A percentile compares a stretch with the other conserved stretches of the same genome.
Conservation (phyloP, 2,329 filamentous ascomycete species). For the Plectosphaerella sp. region DNA sequence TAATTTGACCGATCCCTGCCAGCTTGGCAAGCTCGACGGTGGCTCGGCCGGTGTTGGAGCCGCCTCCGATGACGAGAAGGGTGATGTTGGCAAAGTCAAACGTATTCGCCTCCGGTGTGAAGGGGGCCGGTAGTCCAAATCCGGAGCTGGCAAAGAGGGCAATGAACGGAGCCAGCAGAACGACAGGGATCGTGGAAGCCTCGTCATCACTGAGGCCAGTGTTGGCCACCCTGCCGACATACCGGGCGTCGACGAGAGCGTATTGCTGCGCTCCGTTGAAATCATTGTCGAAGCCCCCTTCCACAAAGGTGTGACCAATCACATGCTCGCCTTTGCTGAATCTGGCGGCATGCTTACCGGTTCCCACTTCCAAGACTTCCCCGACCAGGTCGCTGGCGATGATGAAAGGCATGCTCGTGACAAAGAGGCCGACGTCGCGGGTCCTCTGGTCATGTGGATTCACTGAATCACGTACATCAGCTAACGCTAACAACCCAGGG, state of each 20-base stretch:
- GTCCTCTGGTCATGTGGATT: slow-evolving; percentile 4
- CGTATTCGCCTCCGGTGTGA: not conserved
- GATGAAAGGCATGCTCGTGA: slow-evolving; percentile 1
- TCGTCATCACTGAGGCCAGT: slow-evolving; percentile 2
- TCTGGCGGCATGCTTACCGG: not conserved
- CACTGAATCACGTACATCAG: not conserved
- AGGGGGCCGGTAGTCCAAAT: not conserved
- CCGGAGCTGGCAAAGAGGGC: slow-evolving; percentile 2
- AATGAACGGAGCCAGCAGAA: slow-evolving; percentile 4
- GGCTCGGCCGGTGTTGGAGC: slow-evolving; percentile 1
- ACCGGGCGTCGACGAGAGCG: slow-evolving; percentile 2
- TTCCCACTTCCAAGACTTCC: not conserved
- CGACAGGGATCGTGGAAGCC: slow-evolving; percentile 2
- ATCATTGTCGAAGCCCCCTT: not conserved
- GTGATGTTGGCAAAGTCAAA: not conserved
- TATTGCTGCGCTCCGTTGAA: slow-evolving; percentile 3
- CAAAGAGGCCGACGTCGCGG: slow-evolving; percentile 1
- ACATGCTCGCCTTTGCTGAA: slow-evolving; percentile 1
- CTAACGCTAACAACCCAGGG: not conserved
- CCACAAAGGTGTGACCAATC: slow-evolving; percentile 1
- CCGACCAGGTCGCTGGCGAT: slow-evolving; percentile 3
- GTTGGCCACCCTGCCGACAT: not conserved
- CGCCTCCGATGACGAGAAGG: slow-evolving; percentile 1
- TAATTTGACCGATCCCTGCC: slow-evolving; percentile 2
- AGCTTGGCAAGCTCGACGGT: slow-evolving; percentile 2